These are phyloP conservation scores for Arctium minus DNA, from an alignment of 129 eudicot species.

Conservation along the genomic window DNA sequence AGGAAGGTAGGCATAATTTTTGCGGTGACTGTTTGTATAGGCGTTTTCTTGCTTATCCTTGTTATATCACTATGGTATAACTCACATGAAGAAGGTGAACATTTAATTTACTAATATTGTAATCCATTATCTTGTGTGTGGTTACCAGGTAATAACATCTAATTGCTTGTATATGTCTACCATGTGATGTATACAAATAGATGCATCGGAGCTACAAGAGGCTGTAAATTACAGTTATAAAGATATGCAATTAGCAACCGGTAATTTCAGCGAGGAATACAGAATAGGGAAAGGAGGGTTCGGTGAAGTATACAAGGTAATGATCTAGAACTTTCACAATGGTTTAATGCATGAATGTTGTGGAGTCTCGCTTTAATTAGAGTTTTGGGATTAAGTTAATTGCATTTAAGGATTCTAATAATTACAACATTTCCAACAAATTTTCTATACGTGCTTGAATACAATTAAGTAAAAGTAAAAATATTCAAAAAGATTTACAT, in stretches of 20 bases:
- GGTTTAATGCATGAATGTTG: not conserved
- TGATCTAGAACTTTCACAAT: not conserved
- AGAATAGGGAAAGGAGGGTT: constrained; percentile 63
- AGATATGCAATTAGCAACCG: constrained; percentile 46
- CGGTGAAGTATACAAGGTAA: constrained; percentile 66
- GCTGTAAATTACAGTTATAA: constrained; percentile 43
- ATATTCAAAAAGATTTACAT: not conserved
- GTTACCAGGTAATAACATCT: not conserved
- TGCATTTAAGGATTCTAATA: not conserved
- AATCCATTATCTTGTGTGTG: not conserved
- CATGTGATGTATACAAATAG: constrained; percentile 28
- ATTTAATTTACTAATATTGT: not conserved
- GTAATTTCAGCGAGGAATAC: constrained; percentile 39
- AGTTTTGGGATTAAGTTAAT: not conserved
- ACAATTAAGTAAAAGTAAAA: not conserved
- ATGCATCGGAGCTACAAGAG: constrained; percentile 48
- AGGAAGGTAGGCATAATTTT: constrained; percentile 16
- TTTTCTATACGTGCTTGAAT: not conserved
- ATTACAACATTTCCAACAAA: not conserved
- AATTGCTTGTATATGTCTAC: not conserved
- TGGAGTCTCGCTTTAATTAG: not conserved
- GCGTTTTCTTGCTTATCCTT: constrained; percentile 9
- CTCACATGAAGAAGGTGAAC: constrained; percentile 35
- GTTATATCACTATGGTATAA: constrained; percentile 19
- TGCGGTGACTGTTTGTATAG: not conserved